These are phyloP conservation scores for Ulvella scutata DNA, from an alignment of 139 green algal species.

Conservation along the genomic window DNA sequence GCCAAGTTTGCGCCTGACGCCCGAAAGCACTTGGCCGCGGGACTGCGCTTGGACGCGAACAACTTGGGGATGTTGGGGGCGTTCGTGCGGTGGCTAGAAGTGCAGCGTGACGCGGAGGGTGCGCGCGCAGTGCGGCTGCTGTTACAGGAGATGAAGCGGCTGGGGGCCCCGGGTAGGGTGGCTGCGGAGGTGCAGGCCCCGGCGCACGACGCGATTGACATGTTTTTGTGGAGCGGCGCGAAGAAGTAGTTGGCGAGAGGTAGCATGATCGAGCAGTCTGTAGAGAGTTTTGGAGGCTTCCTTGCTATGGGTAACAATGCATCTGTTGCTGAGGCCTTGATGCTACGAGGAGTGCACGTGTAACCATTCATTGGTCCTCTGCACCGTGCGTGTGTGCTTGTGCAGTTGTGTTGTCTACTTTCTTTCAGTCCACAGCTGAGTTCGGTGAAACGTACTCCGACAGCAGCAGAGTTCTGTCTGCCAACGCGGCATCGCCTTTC, in stretches of 20 bases:
- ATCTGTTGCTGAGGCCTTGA: not conserved
- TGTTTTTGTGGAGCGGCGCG: not conserved
- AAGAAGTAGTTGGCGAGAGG: no score
- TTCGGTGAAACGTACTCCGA: not conserved
- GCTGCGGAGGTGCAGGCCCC: not conserved
- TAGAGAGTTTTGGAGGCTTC: not conserved
- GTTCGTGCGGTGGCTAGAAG: not conserved
- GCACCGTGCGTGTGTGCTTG: no score
- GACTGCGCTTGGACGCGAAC: not conserved
- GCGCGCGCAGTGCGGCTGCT: not conserved
- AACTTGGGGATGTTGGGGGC: not conserved
- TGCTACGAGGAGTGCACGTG: not conserved
- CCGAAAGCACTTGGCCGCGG: not conserved
- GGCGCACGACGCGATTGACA: not conserved
- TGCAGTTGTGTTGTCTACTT: not conserved
- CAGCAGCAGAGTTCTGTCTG: not conserved
- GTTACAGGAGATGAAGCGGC: not conserved
- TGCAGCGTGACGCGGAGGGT: not conserved
- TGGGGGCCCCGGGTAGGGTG: not conserved
- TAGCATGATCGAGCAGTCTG: not conserved
- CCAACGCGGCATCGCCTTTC: not conserved
- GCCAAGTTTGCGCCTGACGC: not conserved
- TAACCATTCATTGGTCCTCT: no score
- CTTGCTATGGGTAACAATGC: not conserved
- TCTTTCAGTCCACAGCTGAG: not conserved